A percentile compares a stretch with the other conserved stretches of the same genome.
Conservation (phyloP, 805 yeast species). For the Candida lessepsii region DNA sequence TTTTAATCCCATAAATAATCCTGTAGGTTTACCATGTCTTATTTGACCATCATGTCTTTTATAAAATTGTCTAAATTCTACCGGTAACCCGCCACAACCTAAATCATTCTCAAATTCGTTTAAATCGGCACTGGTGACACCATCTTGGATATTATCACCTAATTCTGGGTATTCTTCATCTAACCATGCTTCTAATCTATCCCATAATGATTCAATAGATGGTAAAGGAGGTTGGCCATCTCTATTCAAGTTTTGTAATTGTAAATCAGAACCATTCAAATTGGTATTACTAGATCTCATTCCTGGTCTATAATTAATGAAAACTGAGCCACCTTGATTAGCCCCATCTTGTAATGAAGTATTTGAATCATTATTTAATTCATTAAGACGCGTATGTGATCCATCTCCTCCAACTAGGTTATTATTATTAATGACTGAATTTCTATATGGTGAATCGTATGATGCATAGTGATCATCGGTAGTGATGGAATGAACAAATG, state of each 20-base stretch:
- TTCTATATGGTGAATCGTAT: constrained; percentile 40
- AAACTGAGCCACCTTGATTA: constrained; percentile 16
- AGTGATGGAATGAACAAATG: constrained; percentile 49
- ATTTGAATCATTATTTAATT: constrained; percentile 30
- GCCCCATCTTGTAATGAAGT: constrained; percentile 25
- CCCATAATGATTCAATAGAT: constrained; percentile 43
- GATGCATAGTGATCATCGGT: constrained; percentile 62
- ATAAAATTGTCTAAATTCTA: constrained; percentile 44
- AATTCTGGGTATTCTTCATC: constrained; percentile 48
- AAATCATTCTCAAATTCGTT: constrained; percentile 47
- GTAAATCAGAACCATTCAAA: constrained; percentile 39
- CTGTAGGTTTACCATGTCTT: constrained; percentile 45
- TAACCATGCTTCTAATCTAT: constrained; percentile 40
- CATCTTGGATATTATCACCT: constrained; percentile 42
- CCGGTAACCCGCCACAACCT: constrained; percentile 42
- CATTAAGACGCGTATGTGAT: constrained; percentile 33
- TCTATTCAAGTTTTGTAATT: constrained; percentile 43
- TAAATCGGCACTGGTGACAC: constrained; percentile 45
- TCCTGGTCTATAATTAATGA: constrained; percentile 40
- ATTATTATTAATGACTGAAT: constrained; percentile 18
- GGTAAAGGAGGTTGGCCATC: constrained; percentile 53
- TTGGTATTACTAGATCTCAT: constrained; percentile 42
- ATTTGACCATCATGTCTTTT: constrained; percentile 48
- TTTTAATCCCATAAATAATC: constrained; percentile 42
- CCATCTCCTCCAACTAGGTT: constrained; percentile 15